Evolutionary conservation across 495 filamentous ascomycete genomes (phyloP).

Genomic region (Geoglossum glabrum): DNA sequence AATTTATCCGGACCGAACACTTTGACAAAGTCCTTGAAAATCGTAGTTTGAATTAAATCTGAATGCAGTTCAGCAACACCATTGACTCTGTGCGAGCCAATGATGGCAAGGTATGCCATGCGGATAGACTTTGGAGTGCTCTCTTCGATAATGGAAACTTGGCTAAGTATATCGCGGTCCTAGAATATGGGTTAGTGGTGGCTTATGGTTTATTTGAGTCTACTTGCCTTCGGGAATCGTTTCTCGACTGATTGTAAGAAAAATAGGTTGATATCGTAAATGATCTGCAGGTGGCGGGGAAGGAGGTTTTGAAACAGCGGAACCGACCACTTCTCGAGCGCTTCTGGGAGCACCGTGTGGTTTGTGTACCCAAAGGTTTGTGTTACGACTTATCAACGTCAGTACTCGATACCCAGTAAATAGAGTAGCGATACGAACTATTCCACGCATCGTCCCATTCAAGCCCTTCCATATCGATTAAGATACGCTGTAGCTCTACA

Average conservation of each 20-base stretch:
- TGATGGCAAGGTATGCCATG: slow-evolving; percentile 88
- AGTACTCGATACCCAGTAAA: background rate
- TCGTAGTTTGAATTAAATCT: slow-evolving; percentile 90
- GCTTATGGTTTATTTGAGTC: background rate
- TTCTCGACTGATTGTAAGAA: slow-evolving; percentile 84
- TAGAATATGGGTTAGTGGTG: background rate
- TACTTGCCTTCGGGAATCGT: slow-evolving; percentile 45
- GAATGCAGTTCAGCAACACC: slow-evolving; percentile 95
- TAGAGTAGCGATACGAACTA: slow-evolving; percentile 27
- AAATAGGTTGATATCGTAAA: slow-evolving; percentile 92
- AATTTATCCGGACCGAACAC: slow-evolving; percentile 94
- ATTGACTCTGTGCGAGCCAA: slow-evolving; percentile 98
- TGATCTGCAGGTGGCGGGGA: slow-evolving; percentile 88
- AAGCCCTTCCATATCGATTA: slow-evolving; percentile 74
- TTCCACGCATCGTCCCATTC: slow-evolving; percentile 89
- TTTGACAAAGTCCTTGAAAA: slow-evolving; percentile 93
- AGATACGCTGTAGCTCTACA: slow-evolving; percentile 82
- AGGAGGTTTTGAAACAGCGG: slow-evolving; percentile 79
- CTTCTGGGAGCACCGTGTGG: slow-evolving; percentile 92
- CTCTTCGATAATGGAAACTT: slow-evolving; percentile 94
- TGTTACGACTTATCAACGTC: slow-evolving; percentile 20
- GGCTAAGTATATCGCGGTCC: slow-evolving; percentile 61
- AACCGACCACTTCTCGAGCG: slow-evolving; percentile 96
- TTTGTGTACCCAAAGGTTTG: slow-evolving; percentile 89
- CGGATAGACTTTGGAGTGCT: slow-evolving; percentile 93